Base-by-base conservation (phyloP, 2,329 filamentous ascomycete species). In the Ceratocystis colombiana region DNA sequence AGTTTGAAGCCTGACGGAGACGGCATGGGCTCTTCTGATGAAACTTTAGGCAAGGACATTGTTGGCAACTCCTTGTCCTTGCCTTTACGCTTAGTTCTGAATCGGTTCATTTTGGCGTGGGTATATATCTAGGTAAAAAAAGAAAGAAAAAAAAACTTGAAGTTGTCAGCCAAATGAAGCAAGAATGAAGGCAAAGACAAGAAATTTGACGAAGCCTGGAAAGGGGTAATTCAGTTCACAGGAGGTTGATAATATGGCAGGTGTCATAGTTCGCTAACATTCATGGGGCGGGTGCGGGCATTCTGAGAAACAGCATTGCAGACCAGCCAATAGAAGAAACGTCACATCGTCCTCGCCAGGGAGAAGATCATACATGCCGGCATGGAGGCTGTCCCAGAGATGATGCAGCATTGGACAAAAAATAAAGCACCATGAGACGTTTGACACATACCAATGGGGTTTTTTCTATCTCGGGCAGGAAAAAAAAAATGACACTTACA, bases 11-110 rank as follows among this genome's bases (percentile, higher is more conserved):
- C 48, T 12, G 48, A 59, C 10, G 46, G n/a, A n/a, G 48, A 53
- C 33, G 55, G 55, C 17, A 59, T 30, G 6, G 81, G 76, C 63
- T 84, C 84, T 15, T 79, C 79, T 22, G 86, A 84, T 20, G 79
- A 78, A 12, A 80, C 76, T 12, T 77, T 76, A 46, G 74, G 70
- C n/a, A 74, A 69, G 46, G 74, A 72, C 50, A 74, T 70, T 25
- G 66, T 65, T 28, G 17, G 5, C 44, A 7, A 83, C 82, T 87
- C 85, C 77, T 83, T 84, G 65, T 75, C 81, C 77, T 83, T 84
- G 66, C 74, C 81, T 81, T 85, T 88, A 79, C 86, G 90, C 77
- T 87, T 87, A 62, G 79, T 85, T 71, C 88, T 80, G 73, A 92
- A 90, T 66, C 88, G 85, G 77, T 93, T 91, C 88, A 92, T 92